Evolutionary conservation across 78 protist species (phyloP), one percentile per base, ranked within the genome.

Genomic region (Emiliania huxleyi): DNA sequence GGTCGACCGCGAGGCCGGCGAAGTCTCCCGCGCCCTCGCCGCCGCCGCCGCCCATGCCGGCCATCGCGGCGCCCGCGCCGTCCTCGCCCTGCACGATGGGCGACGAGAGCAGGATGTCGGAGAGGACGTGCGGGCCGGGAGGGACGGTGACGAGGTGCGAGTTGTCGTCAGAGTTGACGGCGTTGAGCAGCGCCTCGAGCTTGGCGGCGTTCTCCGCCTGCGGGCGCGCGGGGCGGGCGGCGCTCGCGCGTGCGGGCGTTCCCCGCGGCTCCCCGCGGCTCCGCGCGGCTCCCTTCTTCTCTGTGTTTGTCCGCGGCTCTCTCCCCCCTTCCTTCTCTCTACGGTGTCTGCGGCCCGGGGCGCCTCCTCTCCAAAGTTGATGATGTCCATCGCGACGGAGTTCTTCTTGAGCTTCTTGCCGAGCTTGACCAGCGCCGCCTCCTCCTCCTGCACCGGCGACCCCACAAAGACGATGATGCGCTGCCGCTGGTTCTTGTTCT

Each of bases 391-490:
- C 12, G 98, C 97, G 43, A 98, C 94, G 42, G 94, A 91, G 94
- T 96, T 96, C 95, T 98, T 98, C 94, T 96, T 97, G 42, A 98
- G 94, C 94, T 95, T 94, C 96, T 96, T 96, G 49, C 96, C 99
- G 35, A 98, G 95, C 87, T 73, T 69, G 33, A 93, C 94, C 46
- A 95, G 96, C 15, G 89, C 96, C 48, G 26, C 26, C 91, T 93
- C 92, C 2, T 91, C 91, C 15, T 77, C 96, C 37, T 93, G 93
- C 0, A 98, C 62, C 40, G 99, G 99, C 69, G 95, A 77, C 19
- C 99, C 99, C 43, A 98, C 98, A 79, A 98, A 98, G 3, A 94
- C 96, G 49, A 98, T 81, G 85, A 98, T 96, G 87, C 99, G 97
- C 89, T 96, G 99, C 25, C 96, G 91, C 90, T 97, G 98, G 69